Percentiles rank a stretch among this genome's conserved stretches.
phyloP scores from a whole-genome alignment of 352 stramenopile genomes.

The Phytophthora multivora region DNA sequence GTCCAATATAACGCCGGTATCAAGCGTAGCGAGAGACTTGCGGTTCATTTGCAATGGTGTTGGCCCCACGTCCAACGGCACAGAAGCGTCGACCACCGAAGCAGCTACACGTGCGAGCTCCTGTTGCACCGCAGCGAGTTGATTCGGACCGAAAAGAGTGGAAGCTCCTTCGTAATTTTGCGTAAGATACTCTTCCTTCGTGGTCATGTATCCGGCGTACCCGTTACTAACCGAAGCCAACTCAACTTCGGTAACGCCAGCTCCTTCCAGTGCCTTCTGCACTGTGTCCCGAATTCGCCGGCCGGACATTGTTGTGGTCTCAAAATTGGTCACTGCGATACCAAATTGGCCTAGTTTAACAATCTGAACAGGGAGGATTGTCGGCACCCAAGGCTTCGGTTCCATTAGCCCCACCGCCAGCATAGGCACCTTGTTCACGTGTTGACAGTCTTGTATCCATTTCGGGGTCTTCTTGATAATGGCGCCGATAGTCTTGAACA shows the following conservation, averaged over 20 bases:
- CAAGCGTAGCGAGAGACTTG: background rate
- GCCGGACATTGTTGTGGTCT: conserved; percentile 68
- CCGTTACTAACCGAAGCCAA: conserved; percentile 57
- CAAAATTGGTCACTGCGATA: conserved; percentile 58
- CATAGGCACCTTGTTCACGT: conserved; percentile 44
- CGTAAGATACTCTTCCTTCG: conserved; percentile 59
- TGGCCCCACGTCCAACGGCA: background rate
- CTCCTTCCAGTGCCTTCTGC: conserved; percentile 23
- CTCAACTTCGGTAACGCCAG: conserved; percentile 49
- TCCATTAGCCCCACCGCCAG: conserved; percentile 47
- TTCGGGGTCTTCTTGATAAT: conserved; percentile 18
- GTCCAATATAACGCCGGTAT: background rate
- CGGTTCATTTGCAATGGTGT: background rate
- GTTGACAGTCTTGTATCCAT: conserved; percentile 54
- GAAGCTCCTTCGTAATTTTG: conserved; percentile 79
- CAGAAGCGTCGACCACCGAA: background rate
- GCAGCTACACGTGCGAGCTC: conserved; percentile 42
- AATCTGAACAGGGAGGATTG: conserved; percentile 58
- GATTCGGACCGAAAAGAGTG: conserved; percentile 73
- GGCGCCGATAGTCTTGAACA: background rate
- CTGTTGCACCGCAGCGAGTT: conserved; percentile 61
- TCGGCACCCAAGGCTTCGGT: conserved; percentile 47
- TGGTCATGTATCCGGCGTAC: conserved; percentile 70
- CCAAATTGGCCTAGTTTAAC: conserved; percentile 60
- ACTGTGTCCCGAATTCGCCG: conserved; percentile 49